phyloP scores from a whole-genome alignment of 352 stramenopile genomes.

The Blastocystis sp. region DNA sequence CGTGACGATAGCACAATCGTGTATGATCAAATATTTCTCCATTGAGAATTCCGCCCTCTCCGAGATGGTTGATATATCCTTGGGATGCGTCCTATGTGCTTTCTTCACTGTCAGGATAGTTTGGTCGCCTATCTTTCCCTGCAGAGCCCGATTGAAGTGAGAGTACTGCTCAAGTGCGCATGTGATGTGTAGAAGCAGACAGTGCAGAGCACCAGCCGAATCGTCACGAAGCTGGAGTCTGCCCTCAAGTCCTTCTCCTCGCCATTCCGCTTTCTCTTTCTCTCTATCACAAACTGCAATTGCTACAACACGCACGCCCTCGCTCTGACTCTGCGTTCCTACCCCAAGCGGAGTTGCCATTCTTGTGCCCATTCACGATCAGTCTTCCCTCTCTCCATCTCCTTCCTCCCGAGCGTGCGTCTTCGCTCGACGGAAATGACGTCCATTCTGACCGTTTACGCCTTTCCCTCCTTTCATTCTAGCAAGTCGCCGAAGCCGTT shows the following conservation, averaged over 20 bases:
- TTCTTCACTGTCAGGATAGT: not conserved
- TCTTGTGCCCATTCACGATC: not conserved
- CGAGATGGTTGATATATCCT: conserved; percentile 18
- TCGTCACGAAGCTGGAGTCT: not conserved
- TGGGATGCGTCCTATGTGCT: not conserved
- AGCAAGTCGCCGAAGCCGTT: not conserved
- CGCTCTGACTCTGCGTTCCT: not conserved
- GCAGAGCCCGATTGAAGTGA: not conserved
- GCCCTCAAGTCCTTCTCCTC: not conserved
- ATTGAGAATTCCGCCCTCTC: not conserved
- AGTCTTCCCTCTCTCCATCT: conserved; percentile 29
- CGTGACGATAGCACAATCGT: not conserved
- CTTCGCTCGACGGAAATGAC: not conserved
- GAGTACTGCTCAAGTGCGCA: not conserved
- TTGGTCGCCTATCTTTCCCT: conserved; percentile 1
- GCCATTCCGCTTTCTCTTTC: conserved; percentile 2
- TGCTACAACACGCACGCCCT: not conserved
- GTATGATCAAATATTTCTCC: not conserved
- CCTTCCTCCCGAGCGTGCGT: not conserved
- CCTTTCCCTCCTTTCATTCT: not conserved
- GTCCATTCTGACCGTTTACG: not conserved
- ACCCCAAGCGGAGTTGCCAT: conserved; percentile 20
- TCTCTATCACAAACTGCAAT: conserved; percentile 16
- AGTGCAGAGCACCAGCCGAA: not conserved
- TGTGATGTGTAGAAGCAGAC: not conserved